Conservation (phyloP, 805 yeast genomes). For the Suhomyces sp. region DNA sequence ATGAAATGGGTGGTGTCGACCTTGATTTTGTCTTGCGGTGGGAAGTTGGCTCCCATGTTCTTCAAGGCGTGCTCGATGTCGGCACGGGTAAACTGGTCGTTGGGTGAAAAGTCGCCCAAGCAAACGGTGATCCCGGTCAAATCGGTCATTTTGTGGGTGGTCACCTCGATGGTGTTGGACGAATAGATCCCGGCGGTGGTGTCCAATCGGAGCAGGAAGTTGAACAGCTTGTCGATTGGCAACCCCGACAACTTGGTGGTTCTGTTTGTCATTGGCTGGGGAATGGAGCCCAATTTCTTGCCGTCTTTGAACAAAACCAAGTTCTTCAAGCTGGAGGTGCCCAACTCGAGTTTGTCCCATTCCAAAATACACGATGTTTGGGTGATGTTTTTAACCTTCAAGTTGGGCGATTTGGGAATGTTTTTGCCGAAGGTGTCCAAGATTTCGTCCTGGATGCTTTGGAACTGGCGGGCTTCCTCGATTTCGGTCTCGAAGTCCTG, state of each 20-base stretch:
- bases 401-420: constrained; percentile 67
- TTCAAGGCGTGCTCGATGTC: constrained; percentile 63
- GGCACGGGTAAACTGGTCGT: constrained; percentile 39
- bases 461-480: constrained; percentile 57
- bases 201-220: constrained; percentile 73
- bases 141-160: constrained; percentile 95
- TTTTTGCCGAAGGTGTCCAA: constrained; percentile 66
- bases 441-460: constrained; percentile 68
- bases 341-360: constrained; percentile 86
- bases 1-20: constrained; percentile 94
- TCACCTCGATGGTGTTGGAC: constrained; percentile 65
- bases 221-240: constrained; percentile 78
- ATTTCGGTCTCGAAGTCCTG: constrained; percentile 67
- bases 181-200: constrained; percentile 86
- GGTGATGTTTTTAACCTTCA: constrained; percentile 73
- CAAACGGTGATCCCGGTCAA: constrained; percentile 89
- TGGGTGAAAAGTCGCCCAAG: constrained; percentile 70
- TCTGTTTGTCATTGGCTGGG: constrained; percentile 72
- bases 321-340: constrained; percentile 75
- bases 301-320: constrained; percentile 75
- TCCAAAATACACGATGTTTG: constrained; percentile 93
- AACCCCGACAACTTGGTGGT: constrained; percentile 89
- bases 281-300: constrained; percentile 73
- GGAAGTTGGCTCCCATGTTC: constrained; percentile 75
- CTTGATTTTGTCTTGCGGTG: constrained; percentile 66